phyloP scores from a whole-genome alignment of 202 grass and related monocot genomes.

The Setaria viridis region DNA sequence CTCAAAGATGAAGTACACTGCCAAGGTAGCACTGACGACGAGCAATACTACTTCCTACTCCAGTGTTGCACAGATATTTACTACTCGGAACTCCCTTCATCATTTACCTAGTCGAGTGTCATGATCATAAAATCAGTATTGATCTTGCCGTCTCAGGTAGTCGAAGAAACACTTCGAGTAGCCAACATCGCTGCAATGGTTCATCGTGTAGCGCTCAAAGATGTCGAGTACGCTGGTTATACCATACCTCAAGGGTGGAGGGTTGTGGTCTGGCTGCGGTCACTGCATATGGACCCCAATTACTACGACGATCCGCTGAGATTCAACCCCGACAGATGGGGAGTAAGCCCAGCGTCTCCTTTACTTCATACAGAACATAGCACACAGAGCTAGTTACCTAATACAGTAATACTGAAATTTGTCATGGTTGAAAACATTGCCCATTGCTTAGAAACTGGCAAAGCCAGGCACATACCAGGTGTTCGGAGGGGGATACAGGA shows the following conservation, averaged over 20 bases:
- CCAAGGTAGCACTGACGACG: constrained; percentile 17
- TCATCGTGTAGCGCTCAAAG: constrained; percentile 25
- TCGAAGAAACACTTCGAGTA: constrained; percentile 41
- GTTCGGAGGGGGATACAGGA: constrained; percentile 29
- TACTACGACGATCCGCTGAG: constrained; percentile 31
- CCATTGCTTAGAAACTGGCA: constrained; percentile 3
- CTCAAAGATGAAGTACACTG: constrained; percentile 36
- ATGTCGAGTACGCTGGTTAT: constrained; percentile 35
- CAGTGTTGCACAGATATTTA: not conserved
- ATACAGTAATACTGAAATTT: not conserved
- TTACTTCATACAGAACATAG: not conserved
- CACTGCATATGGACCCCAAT: constrained; percentile 27
- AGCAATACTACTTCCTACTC: not conserved
- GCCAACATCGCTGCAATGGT: constrained; percentile 1
- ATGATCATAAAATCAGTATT: not conserved
- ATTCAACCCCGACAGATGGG: constrained; percentile 43
- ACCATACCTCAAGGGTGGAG: constrained; percentile 43
- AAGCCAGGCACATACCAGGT: constrained; percentile 45
- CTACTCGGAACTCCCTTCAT: not conserved
- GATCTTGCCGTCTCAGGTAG: not conserved
- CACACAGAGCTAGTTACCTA: not conserved
- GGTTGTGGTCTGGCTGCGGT: constrained; percentile 42
- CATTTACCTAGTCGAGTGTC: not conserved
- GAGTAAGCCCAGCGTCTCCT: constrained; percentile 1
- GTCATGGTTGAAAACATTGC: not conserved